phyloP scores from a whole-genome alignment of 306 rosid genomes.

The Vicia villosa region DNA sequence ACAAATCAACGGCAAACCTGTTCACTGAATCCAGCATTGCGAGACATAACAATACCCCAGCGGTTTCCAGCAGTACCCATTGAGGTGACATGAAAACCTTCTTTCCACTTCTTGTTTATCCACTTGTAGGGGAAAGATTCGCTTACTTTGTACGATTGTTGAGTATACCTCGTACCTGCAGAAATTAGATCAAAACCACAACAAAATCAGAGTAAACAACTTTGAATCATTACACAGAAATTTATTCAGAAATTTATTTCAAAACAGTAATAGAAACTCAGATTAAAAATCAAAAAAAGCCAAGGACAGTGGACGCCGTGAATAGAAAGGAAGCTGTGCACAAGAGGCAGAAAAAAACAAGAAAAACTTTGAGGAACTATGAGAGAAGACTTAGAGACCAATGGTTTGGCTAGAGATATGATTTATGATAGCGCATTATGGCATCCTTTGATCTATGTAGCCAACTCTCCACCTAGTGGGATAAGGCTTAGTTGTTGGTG shows the following conservation, averaged over 20 bases:
- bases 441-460: background rate
- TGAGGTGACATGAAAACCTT: slow-evolving; percentile 96
- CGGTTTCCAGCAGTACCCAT: slow-evolving; percentile 97
- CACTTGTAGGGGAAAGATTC: slow-evolving; percentile 97
- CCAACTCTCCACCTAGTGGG: background rate
- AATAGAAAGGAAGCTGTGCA: slow-evolving; percentile 1
- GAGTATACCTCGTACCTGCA: slow-evolving; percentile 86
- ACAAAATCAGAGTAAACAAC: background rate
- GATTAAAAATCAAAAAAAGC: background rate
- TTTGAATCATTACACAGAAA: background rate
- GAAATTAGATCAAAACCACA: slow-evolving; percentile 20
- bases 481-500: background rate
- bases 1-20: slow-evolving; percentile 60
- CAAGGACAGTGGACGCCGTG: background rate
- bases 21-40: slow-evolving; percentile 91
- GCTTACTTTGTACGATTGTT: slow-evolving; percentile 98
- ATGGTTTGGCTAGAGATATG: background rate
- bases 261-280: background rate
- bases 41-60: slow-evolving; percentile 98
- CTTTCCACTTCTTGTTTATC: slow-evolving; percentile 98
- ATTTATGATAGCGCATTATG: background rate
- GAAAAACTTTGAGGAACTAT: background rate
- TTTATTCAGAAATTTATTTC: background rate
- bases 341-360: background rate
- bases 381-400: background rate